Evolutionary conservation across 1,284 basidiomycete genomes (phyloP).

Genomic region (Erythrobasidium hasegawianum): DNA sequence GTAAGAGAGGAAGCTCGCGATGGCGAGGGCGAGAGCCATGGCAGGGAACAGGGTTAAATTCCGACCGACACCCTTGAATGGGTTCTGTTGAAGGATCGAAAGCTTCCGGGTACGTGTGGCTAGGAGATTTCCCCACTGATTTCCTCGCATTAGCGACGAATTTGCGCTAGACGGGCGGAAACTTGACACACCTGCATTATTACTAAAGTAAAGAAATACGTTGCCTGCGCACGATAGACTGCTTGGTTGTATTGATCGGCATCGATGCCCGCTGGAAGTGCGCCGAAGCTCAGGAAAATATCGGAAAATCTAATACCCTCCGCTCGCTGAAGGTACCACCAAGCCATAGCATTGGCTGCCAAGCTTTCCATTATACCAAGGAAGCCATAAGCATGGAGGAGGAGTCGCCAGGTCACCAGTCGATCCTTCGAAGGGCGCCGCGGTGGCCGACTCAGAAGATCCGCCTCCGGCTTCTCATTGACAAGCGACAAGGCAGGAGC

Average conservation of each 20-base stretch:
- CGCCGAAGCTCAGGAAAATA: slow-evolving; percentile 57
- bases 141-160: no score
- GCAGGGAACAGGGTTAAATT: slow-evolving; percentile 56
- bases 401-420: slow-evolving; percentile 54
- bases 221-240: slow-evolving; percentile 54
- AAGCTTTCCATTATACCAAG: slow-evolving; percentile 59
- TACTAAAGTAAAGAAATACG: slow-evolving; percentile 57
- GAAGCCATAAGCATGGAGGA: slow-evolving; percentile 65
- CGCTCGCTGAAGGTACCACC: slow-evolving; percentile 50
- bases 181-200: slow-evolving; percentile 56
- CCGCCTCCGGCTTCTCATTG: slow-evolving; percentile 59
- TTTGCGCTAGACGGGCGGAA: no score
- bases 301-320: slow-evolving; percentile 59
- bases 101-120: slow-evolving; percentile 56
- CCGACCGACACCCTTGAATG: slow-evolving; percentile 46
- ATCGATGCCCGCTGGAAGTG: slow-evolving; percentile 45
- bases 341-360: slow-evolving; percentile 56
- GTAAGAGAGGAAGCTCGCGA: slow-evolving; percentile 56
- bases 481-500: slow-evolving; percentile 59
- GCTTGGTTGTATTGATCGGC: slow-evolving; percentile 51
- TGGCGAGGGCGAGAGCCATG: slow-evolving; percentile 53
- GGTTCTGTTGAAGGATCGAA: slow-evolving; percentile 55
- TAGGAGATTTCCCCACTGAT: slow-evolving; percentile 57
- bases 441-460: slow-evolving; percentile 60
- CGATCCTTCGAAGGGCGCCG: slow-evolving; percentile 58